Evolutionary conservation across 768 basidiomycete genomes (phyloP).

Genomic region (Hemileccinum impolitum): DNA sequence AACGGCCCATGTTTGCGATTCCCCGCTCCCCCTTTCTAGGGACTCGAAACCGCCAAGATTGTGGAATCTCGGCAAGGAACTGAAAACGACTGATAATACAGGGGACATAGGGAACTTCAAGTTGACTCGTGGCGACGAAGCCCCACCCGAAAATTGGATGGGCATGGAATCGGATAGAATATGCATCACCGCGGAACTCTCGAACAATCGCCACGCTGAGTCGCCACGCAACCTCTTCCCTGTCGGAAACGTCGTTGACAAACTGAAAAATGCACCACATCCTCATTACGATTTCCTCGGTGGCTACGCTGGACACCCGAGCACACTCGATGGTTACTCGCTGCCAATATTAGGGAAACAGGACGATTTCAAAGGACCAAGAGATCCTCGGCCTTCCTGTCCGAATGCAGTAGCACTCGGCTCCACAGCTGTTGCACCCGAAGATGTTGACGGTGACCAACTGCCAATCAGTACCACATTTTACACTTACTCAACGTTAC

Average conservation of each 20-base stretch:
- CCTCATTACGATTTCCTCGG: background rate
- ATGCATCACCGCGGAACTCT: background rate
- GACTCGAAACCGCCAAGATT: conserved; percentile 2
- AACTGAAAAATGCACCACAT: background rate
- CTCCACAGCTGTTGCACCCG: conserved; percentile 5
- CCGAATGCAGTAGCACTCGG: conserved; percentile 12
- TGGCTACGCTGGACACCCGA: conserved; percentile 1
- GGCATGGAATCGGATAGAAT: conserved; percentile 3
- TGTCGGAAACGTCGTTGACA: background rate
- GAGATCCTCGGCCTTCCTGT: conserved; percentile 17
- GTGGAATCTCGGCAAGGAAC: conserved; percentile 6
- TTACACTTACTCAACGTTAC: conserved; percentile 26
- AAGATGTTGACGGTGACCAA: conserved; percentile 21
- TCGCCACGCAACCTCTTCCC: background rate
- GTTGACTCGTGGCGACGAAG: background rate
- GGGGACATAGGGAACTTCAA: background rate
- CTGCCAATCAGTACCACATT: conserved; percentile 13
- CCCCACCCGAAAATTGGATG: conserved; percentile 1
- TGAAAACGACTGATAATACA: background rate
- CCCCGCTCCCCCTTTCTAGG: background rate
- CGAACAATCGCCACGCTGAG: conserved; percentile 1
- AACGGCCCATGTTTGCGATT: conserved; percentile 6
- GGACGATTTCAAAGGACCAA: background rate
- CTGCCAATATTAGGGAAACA: conserved; percentile 1
- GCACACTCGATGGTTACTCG: background rate